These are phyloP conservation scores for Naganishia liquefaciens DNA, from an alignment of 1,284 basidiomycete genomes.

Conservation along the genomic window DNA sequence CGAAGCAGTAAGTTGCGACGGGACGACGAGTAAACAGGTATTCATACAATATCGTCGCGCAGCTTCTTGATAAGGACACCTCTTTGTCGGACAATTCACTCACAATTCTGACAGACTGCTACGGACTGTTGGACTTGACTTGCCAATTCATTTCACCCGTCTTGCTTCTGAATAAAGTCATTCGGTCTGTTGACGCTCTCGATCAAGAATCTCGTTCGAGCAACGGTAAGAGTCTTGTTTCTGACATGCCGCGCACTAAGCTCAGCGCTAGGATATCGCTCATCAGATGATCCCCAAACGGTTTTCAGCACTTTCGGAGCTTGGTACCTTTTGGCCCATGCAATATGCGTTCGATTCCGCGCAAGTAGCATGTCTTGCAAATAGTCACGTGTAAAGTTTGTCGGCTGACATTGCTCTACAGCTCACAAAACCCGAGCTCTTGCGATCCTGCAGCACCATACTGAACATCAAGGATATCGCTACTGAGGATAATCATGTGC, in stretches of 20 bases:
- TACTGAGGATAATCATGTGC: constrained; percentile 43
- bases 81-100: constrained; percentile 8
- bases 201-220: constrained; percentile 2
- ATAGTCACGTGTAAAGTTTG: background rate
- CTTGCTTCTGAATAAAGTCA: background rate
- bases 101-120: constrained; percentile 1
- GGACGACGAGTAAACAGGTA: too few relatives aligned
- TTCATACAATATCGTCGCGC: background rate
- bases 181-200: background rate
- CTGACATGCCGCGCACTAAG: background rate
- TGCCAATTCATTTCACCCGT: background rate
- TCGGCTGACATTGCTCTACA: constrained; percentile 22
- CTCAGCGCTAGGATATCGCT: background rate
- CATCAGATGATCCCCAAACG: constrained; percentile 50
- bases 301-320: constrained; percentile 50
- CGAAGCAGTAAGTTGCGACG: background rate
- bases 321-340: constrained; percentile 49
- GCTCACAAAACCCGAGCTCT: constrained; percentile 40
- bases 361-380: constrained; percentile 34
- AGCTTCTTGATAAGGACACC: background rate
- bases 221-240: background rate
- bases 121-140: constrained; percentile 11
- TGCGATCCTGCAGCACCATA: constrained; percentile 44
- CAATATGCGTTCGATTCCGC: constrained; percentile 44
- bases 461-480: constrained; percentile 44